These are phyloP conservation scores for Lachancea mirantina DNA, from an alignment of 805 yeast genomes.

Conservation along the genomic window DNA sequence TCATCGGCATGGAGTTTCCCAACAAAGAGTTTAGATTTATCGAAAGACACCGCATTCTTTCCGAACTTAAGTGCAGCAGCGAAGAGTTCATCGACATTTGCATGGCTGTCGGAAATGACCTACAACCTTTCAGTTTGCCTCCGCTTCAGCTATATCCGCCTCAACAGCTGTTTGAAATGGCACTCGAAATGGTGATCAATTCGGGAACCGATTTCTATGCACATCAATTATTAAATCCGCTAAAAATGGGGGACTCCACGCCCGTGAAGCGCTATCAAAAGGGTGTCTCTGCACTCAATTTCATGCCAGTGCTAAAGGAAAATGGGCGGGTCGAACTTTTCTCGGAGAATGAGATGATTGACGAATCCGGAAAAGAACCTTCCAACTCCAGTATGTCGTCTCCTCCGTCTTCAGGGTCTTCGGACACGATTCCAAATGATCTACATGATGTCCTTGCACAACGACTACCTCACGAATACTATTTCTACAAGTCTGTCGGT, in stretches of 20 bases:
- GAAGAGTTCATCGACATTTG: slow-evolving; percentile 71
- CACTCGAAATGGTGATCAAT: slow-evolving; percentile 33
- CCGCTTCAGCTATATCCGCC: slow-evolving; percentile 33
- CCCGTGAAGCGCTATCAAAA: slow-evolving; percentile 46
- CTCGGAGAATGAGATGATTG: slow-evolving; percentile 28
- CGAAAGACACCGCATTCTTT: slow-evolving; percentile 49
- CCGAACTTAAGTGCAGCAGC: slow-evolving; percentile 52
- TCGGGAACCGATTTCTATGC: slow-evolving; percentile 43
- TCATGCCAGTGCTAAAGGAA: slow-evolving; percentile 63
- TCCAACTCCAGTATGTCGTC: slow-evolving; percentile 4
- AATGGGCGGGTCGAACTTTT: slow-evolving; percentile 64
- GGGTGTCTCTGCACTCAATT: slow-evolving; percentile 62
- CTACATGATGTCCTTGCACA: slow-evolving; percentile 76
- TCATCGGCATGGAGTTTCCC: slow-evolving; percentile 62
- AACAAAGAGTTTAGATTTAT: slow-evolving; percentile 60
- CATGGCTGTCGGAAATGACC: slow-evolving; percentile 68
- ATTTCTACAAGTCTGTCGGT: slow-evolving; percentile 76
- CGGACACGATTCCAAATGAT: slow-evolving; percentile 54
- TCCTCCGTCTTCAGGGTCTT: slow-evolving; percentile 10
- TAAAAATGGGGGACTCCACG: slow-evolving; percentile 33
- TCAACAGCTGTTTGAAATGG: slow-evolving; percentile 31
- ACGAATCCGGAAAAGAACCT: slow-evolving; percentile 2
- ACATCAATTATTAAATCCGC: slow-evolving; percentile 35
- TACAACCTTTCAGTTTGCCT: slow-evolving; percentile 60
- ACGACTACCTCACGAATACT: slow-evolving; percentile 78